These are phyloP conservation scores for Penicillium psychrosexuale DNA, from an alignment of 2,329 filamentous ascomycete species.

Conservation along the genomic window DNA sequence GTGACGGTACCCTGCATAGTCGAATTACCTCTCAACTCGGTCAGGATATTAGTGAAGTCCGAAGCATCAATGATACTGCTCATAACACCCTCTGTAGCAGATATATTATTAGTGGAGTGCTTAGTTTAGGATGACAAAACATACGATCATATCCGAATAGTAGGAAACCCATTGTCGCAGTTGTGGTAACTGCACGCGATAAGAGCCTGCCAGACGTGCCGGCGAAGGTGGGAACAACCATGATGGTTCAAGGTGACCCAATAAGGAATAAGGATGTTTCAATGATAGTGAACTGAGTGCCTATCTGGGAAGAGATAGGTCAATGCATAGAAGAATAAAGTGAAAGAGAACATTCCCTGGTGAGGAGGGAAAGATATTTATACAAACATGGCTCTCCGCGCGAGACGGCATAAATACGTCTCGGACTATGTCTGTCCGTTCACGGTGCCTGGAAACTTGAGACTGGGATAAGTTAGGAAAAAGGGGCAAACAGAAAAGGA, in stretches of 20 bases:
- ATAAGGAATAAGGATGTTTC: not conserved
- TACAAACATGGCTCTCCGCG: not conserved
- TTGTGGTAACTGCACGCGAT: not conserved
- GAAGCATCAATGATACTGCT: constrained; percentile 24
- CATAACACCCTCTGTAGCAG: constrained; percentile 22
- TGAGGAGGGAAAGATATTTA: not conserved
- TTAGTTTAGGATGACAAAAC: not conserved
- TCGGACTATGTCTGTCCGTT: not conserved
- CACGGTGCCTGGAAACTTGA: not conserved
- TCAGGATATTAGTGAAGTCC: constrained; percentile 21
- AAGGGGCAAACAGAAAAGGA: too few relatives aligned
- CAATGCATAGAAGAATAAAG: not conserved
- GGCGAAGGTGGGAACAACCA: constrained; percentile 3
- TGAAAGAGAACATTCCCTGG: not conserved
- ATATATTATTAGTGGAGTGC: not conserved
- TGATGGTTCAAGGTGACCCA: not conserved
- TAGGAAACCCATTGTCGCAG: constrained; percentile 46
- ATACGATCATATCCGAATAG: constrained; percentile 55
- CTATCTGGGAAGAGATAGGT: not conserved
- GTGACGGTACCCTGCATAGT: constrained; percentile 51
- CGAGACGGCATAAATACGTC: too few relatives aligned
- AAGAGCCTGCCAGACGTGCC: constrained; percentile 2
- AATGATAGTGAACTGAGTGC: too few relatives aligned
- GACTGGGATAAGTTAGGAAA: too few relatives aligned
- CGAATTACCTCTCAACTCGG: constrained; percentile 28